Base-by-base conservation (phyloP, 306 rosid species). In the Hippophae rhamnoides region DNA sequence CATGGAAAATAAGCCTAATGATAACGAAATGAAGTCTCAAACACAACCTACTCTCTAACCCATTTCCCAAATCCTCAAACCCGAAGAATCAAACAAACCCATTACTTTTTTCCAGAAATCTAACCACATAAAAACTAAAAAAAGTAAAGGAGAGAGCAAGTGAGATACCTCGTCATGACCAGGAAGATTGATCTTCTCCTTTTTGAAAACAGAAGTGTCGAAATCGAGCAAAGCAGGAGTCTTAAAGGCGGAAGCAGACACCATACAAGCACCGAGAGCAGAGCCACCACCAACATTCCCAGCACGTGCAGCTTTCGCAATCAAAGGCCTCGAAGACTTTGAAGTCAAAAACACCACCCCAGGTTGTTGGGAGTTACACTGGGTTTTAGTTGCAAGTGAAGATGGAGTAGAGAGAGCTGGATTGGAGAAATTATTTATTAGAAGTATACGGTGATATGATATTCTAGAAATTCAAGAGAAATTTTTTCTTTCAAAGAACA, bases 121-220 rank as follows among this genome's bases (percentile, higher is more conserved):
- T 2, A 8, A 58, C 5, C 12, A 58, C 38, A 3, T 27, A 27
- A 27, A 27, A 27, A 27, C 38, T 27, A 27, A 27, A 13, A 58
- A 26, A 8, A 8, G 13, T 25, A 1, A 43, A n/a, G 41, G 13
- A 45, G 2, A 43, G 41, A 59, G 25, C 18, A 31, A 68, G 57
- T 41, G 43, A 8, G 10, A 52, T 23, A 87, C 99, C 92, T 92
- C 99, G 3, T 85, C 87, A 59, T 92, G 85, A 13, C 99, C 96
- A 0, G 96, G 95, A 47, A 92, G 95, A 72, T 74, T 88, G 60
- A 78, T 47, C 71, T 77, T 85, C 82, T 92, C 99, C 88, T 92
- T 92, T 74, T 75, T 80, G 84, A 92, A 92, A 13, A 85, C 67
- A 9, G 89, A 70, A 1, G 99, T 87, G 5, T 92, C 76, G 61